A percentile compares a stretch with the other conserved stretches of the same genome.
phyloP scores from a whole-genome alignment of 202 grass and related monocot species.

The Cymbopogon flexuosus region DNA sequence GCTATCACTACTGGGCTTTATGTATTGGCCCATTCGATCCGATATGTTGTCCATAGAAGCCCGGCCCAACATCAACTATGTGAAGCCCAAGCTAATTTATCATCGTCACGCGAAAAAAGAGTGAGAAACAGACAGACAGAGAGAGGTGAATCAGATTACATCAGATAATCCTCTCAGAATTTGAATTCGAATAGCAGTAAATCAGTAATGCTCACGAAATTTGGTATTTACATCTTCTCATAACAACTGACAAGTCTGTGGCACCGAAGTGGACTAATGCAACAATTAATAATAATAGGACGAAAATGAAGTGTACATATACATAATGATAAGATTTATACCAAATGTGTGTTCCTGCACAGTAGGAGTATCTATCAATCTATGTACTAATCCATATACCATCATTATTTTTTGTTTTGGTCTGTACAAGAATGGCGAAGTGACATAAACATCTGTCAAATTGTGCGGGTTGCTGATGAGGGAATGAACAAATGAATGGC shows the following conservation, averaged over 20 bases:
- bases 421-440: conserved; percentile 19
- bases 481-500: background rate
- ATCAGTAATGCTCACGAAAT: background rate
- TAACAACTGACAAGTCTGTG: background rate
- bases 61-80: background rate
- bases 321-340: background rate
- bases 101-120: background rate
- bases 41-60: background rate
- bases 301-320: background rate
- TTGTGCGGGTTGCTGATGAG: too few species aligned
- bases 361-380: background rate
- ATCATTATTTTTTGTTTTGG: conserved; percentile 1
- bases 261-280: background rate
- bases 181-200: background rate
- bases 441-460: background rate
- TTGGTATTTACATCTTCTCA: background rate
- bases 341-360: background rate
- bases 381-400: background rate
- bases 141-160: too few species aligned
- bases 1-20: background rate
- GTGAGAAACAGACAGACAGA: background rate
- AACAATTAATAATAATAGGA: background rate
- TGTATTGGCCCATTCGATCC: background rate
- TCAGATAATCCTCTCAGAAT: background rate
- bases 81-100: background rate